These are phyloP conservation scores for Kappamyces sp. DNA, from an alignment of 192 early-diverging fungal species.

Conservation along the genomic window DNA sequence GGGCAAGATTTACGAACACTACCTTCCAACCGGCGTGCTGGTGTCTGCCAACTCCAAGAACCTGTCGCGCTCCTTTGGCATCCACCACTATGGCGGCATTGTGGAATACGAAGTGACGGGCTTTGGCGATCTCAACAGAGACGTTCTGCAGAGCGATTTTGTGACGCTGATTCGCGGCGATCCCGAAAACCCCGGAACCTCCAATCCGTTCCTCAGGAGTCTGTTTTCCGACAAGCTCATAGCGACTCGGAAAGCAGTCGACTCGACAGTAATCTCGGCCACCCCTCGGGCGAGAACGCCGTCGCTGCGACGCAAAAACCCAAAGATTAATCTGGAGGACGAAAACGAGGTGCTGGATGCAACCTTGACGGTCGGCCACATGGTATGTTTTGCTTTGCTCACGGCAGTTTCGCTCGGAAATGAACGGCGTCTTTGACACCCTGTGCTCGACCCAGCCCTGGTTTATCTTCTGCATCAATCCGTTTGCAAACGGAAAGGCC, in stretches of 20 bases:
- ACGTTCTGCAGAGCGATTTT: slow-evolving; percentile 72
- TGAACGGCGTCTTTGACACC: slow-evolving; percentile 71
- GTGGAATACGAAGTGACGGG: slow-evolving; percentile 74
- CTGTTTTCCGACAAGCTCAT: slow-evolving; percentile 42
- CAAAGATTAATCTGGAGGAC: slow-evolving; percentile 13
- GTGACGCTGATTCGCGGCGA: slow-evolving; percentile 68
- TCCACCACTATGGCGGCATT: slow-evolving; percentile 37
- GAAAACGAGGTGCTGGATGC: slow-evolving; percentile 28
- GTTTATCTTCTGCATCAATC: slow-evolving; percentile 75
- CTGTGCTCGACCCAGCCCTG: slow-evolving; percentile 72
- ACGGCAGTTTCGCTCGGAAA: slow-evolving; percentile 38
- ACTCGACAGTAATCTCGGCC: slow-evolving; percentile 35
- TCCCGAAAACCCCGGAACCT: slow-evolving; percentile 40
- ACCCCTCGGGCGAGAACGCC: slow-evolving; percentile 27
- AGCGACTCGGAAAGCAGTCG: slow-evolving; percentile 32
- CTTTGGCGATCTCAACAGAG: slow-evolving; percentile 68
- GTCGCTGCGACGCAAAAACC: slow-evolving; percentile 27
- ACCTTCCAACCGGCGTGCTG: slow-evolving; percentile 39
- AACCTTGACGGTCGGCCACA: slow-evolving; percentile 34
- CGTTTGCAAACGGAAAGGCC: slow-evolving; percentile 47
- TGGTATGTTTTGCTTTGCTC: slow-evolving; percentile 38
- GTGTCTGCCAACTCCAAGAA: slow-evolving; percentile 27
- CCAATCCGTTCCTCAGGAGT: slow-evolving; percentile 35
- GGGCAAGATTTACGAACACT: slow-evolving; percentile 25
- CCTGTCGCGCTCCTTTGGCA: slow-evolving; percentile 54